Conservation (phyloP, 2,329 filamentous ascomycete genomes). For the Aspergillus aculeatinus region DNA sequence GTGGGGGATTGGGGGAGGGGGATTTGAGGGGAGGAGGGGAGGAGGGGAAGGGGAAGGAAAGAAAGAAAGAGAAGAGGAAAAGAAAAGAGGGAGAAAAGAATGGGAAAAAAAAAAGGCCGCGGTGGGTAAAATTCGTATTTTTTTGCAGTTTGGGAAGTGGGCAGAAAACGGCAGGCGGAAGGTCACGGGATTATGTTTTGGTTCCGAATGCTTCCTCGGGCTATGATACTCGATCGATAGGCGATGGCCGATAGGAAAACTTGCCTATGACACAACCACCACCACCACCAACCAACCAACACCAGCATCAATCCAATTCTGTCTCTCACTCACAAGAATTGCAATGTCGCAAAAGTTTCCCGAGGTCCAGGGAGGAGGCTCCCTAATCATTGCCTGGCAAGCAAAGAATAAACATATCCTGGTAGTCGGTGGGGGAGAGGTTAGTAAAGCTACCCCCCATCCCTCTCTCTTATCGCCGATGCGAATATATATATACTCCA, state of each 20-base stretch:
- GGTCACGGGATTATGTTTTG: neutral
- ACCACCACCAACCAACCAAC: neutral
- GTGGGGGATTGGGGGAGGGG: neutral
- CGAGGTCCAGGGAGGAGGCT: slow-evolving; percentile 83
- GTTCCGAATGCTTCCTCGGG: too few relatives aligned
- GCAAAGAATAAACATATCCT: slow-evolving; percentile 83
- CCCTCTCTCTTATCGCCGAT: slow-evolving; percentile 5
- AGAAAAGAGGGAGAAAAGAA: slow-evolving; percentile 15
- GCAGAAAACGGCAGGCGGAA: neutral
- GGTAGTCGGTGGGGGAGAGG: slow-evolving; percentile 94
- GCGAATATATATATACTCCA: slow-evolving; percentile 14
- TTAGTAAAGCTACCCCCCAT: slow-evolving; percentile 43
- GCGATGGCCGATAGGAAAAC: neutral
- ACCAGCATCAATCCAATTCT: neutral
- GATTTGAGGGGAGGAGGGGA: neutral
- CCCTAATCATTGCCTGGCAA: slow-evolving; percentile 94
- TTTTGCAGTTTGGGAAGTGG: neutral
- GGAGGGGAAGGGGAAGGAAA: slow-evolving; percentile 11
- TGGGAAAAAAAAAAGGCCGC: slow-evolving; percentile 18
- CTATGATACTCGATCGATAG: too few relatives aligned
- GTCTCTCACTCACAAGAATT: slow-evolving; percentile 12
- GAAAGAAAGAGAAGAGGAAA: slow-evolving; percentile 15
- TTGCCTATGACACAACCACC: neutral
- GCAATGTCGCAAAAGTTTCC: slow-evolving; percentile 64
- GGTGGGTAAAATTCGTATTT: too few relatives aligned